These are phyloP conservation scores for Jamesozyma lodderae DNA, from an alignment of 805 yeast genomes.

Conservation along the genomic window DNA sequence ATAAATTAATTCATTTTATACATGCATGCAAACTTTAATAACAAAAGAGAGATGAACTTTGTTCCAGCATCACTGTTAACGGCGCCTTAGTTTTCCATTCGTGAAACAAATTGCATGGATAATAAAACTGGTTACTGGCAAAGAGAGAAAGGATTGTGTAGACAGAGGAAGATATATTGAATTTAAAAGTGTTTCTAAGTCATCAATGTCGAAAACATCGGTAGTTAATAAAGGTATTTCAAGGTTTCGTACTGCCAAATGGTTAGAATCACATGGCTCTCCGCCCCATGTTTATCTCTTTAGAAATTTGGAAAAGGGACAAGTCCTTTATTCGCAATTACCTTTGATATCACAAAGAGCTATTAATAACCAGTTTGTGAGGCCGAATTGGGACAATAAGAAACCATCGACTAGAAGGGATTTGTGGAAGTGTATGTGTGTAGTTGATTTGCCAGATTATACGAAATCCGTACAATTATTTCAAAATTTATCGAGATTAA, in stretches of 20 bases:
- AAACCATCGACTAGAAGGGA: slow-evolving; percentile 75
- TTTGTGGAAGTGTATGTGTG: slow-evolving; percentile 86
- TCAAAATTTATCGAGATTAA: slow-evolving; percentile 62
- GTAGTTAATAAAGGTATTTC: slow-evolving; percentile 12
- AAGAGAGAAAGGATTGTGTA: no score
- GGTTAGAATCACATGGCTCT: slow-evolving; percentile 51
- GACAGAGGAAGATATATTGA: no score
- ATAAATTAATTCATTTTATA: no score
- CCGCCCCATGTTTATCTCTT: slow-evolving; percentile 81
- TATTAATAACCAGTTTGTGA: slow-evolving; percentile 49
- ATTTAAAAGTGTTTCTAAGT: no score
- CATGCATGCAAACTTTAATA: no score
- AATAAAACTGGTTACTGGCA: no score
- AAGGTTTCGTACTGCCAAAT: slow-evolving; percentile 45
- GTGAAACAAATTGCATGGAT: no score
- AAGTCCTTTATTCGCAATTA: slow-evolving; percentile 79
- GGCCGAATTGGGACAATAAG: slow-evolving; percentile 86
- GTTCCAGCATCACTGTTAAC: no score
- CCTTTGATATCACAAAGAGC: slow-evolving; percentile 41
- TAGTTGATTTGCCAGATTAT: slow-evolving; percentile 54
- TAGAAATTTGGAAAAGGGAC: slow-evolving; percentile 82
- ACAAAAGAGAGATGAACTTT: no score
- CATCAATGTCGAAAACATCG: slow-evolving; percentile 1
- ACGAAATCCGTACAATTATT: slow-evolving; percentile 64
- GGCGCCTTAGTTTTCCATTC: no score